phyloP scores from a whole-genome alignment of 2,329 filamentous ascomycete genomes.

The Aureobasidium namibiae region DNA sequence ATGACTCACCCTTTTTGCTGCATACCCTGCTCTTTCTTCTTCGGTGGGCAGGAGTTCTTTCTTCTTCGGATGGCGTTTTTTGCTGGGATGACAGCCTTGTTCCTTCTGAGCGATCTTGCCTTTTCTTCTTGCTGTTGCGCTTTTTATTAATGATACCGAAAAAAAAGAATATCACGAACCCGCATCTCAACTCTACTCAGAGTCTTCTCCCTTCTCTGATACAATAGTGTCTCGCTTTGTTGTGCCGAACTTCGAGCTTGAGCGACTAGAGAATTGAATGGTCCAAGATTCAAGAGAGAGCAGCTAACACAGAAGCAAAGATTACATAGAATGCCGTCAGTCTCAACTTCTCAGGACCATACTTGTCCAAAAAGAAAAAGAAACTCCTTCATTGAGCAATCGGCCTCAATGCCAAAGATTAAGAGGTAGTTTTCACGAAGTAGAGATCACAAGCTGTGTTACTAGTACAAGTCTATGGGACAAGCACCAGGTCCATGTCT shows the following conservation, averaged over 20 bases:
- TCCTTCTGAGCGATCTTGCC: not conserved
- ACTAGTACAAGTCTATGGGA: too few relatives aligned
- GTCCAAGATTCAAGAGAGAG: too few relatives aligned
- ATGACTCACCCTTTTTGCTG: not conserved
- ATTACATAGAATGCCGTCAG: too few relatives aligned
- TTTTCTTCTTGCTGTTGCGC: not conserved
- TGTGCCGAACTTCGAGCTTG: not conserved
- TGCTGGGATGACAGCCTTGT: not conserved
- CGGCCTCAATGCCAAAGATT: too few relatives aligned
- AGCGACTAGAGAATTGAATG: too few relatives aligned
- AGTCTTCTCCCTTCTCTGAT: not conserved
- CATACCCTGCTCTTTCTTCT: not conserved
- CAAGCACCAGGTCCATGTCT: too few relatives aligned
- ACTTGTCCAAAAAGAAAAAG: too few relatives aligned
- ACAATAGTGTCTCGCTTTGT: not conserved
- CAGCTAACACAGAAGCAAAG: too few relatives aligned
- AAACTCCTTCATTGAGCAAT: too few relatives aligned
- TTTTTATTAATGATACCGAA: not conserved
- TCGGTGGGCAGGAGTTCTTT: not conserved
- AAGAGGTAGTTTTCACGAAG: too few relatives aligned
- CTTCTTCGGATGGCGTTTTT: not conserved
- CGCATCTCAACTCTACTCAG: not conserved
- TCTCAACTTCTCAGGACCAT: too few relatives aligned
- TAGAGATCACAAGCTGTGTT: too few relatives aligned
- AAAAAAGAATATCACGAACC: not conserved